These are phyloP conservation scores for Suhomyces ambrosiae DNA, from an alignment of 1,139 yeast species.

Conservation along the genomic window DNA sequence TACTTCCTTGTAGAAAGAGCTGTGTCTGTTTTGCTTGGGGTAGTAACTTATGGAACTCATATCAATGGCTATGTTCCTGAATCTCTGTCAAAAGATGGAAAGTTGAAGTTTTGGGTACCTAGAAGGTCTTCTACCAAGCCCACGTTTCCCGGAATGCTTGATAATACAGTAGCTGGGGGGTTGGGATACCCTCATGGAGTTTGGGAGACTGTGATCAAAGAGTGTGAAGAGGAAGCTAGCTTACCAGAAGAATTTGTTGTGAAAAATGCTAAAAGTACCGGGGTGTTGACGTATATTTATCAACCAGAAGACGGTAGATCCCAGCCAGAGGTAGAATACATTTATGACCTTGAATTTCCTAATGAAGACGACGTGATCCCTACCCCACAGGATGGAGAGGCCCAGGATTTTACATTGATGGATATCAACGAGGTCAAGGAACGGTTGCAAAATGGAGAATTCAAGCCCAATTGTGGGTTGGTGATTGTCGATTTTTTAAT, in stretches of 20 bases:
- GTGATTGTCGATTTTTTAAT: constrained; percentile 81
- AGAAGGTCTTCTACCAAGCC: constrained; percentile 73
- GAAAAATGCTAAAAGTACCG: constrained; percentile 51
- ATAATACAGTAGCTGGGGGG: constrained; percentile 95
- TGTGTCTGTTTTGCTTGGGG: constrained; percentile 77
- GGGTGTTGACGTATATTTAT: constrained; percentile 71
- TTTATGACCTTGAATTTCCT: constrained; percentile 69
- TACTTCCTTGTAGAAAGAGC: constrained; percentile 80
- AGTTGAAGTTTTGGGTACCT: constrained; percentile 79
- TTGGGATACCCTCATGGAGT: constrained; percentile 79
- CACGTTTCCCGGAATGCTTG: constrained; percentile 89
- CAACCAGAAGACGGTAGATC: constrained; percentile 53
- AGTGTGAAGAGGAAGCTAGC: constrained; percentile 91
- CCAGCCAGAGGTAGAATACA: constrained; percentile 87
- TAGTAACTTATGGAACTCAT: constrained; percentile 88
- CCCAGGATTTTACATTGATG: constrained; percentile 69
- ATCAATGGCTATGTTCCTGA: constrained; percentile 71
- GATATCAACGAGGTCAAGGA: constrained; percentile 55
- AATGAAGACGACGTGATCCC: constrained; percentile 53
- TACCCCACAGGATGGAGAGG: constrained; percentile 83
- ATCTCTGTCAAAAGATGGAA: constrained; percentile 35
- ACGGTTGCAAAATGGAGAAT: constrained; percentile 54
- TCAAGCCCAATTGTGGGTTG: constrained; percentile 88
- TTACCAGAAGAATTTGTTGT: constrained; percentile 54
- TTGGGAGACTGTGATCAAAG: constrained; percentile 78